A percentile compares a stretch with the other conserved stretches of the same genome.
Conservation (phyloP, 805 yeast species). For the Myxozyma lipomycoides region DNA sequence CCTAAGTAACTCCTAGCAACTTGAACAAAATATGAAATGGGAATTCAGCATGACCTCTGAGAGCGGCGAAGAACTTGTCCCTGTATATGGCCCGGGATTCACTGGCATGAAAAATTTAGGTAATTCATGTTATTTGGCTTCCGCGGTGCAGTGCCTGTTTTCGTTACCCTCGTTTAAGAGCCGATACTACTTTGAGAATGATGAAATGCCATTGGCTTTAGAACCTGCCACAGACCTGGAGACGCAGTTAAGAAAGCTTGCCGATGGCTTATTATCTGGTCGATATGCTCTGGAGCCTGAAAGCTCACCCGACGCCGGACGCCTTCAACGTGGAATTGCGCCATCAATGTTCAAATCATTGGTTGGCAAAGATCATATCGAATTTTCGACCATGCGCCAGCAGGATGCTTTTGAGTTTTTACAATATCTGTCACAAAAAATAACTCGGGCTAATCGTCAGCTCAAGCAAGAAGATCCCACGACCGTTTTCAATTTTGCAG, state of each 20-base stretch:
- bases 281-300: slow-evolving; percentile 58
- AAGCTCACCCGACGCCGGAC: slow-evolving; percentile 35
- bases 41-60: slow-evolving; percentile 77
- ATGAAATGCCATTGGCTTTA: slow-evolving; percentile 34
- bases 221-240: slow-evolving; percentile 60
- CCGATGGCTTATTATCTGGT: slow-evolving; percentile 75
- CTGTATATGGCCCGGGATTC: slow-evolving; percentile 68
- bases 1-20: slow-evolving; percentile 43
- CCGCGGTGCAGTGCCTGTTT: slow-evolving; percentile 71
- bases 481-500: slow-evolving; percentile 57
- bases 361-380: slow-evolving; percentile 73
- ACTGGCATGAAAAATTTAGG: slow-evolving; percentile 90
- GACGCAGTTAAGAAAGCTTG: slow-evolving; percentile 74
- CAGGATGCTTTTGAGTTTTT: slow-evolving; percentile 95
- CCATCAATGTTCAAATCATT: slow-evolving; percentile 73
- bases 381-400: slow-evolving; percentile 81
- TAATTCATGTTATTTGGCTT: slow-evolving; percentile 85
- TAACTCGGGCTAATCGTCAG: slow-evolving; percentile 34
- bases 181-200: slow-evolving; percentile 27
- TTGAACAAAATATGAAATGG: slow-evolving; percentile 92
- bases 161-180: slow-evolving; percentile 38
- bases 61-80: slow-evolving; percentile 59
- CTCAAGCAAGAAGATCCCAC: slow-evolving; percentile 42
- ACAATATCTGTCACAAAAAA: slow-evolving; percentile 57
- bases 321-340: slow-evolving; percentile 69